Evolutionary conservation across 73 alveolate species (phyloP), one percentile per base, ranked within the genome.

Genomic region (Paramecium primaurelia): DNA sequence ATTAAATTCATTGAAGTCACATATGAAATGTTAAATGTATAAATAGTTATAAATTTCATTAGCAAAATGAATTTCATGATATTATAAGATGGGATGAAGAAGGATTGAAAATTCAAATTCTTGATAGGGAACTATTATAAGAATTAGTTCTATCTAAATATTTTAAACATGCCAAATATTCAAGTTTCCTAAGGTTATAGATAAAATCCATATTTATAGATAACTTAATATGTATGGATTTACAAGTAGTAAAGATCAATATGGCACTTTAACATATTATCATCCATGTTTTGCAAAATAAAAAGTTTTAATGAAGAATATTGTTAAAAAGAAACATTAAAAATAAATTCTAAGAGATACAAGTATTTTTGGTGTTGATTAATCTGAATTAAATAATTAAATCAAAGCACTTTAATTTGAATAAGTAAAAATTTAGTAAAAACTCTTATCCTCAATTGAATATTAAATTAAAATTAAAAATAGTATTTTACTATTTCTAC

Each of bases 121-220:
- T 73, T 0, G 64, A 73, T 73, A 32, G 47, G 40, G 34, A 73
- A 73, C 34, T 37, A 73, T 73, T 73, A 37, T 8, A 32, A 36
- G 34, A 36, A 12, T 30, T 38, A 37, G 87, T 73, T 20, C 75
- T 80, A 14, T 77, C 91, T 42, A 80, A 44, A 40, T 80, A 45
- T 80, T 80, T 80, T 47, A 49, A 28, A 14, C 91, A 80, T 45
- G 71, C 77, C 26, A 80, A 80, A 20, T 80, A 80, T 54, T 25
- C 71, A 20, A 80, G 91, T 20, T 80, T 80, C 58, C 12, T 42
- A 44, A 80, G 91, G 91, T 80, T 54, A 2, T 54, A n/a, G 69
- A 5, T 6, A 3, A 0, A 7, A 16, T 54, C 20, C 0, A 18
- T 8, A n/a, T 54, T 54, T 64, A 8, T 64, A 64, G 84, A 64